Base-by-base conservation (phyloP, 352 stramenopile genomes). In the Halophytophthora batemanensis region DNA sequence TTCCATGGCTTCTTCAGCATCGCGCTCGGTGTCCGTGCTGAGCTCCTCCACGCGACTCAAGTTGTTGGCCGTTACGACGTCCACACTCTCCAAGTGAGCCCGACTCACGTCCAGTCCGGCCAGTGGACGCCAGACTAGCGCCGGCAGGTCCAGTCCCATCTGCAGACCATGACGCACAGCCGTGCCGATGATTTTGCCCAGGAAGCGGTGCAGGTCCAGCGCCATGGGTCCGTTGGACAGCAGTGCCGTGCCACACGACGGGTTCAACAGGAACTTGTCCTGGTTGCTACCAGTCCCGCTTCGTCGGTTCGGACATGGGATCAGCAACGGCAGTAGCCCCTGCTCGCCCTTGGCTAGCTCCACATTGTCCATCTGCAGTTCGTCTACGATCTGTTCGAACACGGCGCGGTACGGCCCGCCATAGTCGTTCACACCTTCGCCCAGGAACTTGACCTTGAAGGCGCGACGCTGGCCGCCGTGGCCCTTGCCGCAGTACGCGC, bases 381-480 rank as follows among this genome's bases (percentile, higher is more conserved):
- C 96, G 38, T 96, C 79, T 8, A 98, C 82, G 39, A 98, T 87
- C 66, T 99, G 94, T 59, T 98, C 96, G 64, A 99, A 99, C 3
- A 98, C 89, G 19, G 97, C 96, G 36, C 97, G 80, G 73, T 99
- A 99, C 14, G 97, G 97, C 3, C 97, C 97, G 49, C 96, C 97
- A 52, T 99, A 98, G 73, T 99, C 97, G 66, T 99, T 98, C 22
- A 99, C 97, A 40, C 96, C 96, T 69, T 99, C 96, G 48, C 96
- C 95, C 38, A 99, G 74, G 43, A 99, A 97, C 59, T 99, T 99
- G n/a, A 99, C 96, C 69, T 99, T 99, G 65, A 99, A 99, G 43
- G 95, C 95, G 44, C 97, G 82, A 39, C 97, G 91, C 69, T 99
- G 97, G 6, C 96, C 95, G 25, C 95, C 96, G 53, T 99, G 96